Evolutionary conservation across 2,329 filamentous ascomycete genomes (phyloP), one percentile per base, ranked within the genome.

Genomic region (Ophiocordyceps camponoti-saundersi): DNA sequence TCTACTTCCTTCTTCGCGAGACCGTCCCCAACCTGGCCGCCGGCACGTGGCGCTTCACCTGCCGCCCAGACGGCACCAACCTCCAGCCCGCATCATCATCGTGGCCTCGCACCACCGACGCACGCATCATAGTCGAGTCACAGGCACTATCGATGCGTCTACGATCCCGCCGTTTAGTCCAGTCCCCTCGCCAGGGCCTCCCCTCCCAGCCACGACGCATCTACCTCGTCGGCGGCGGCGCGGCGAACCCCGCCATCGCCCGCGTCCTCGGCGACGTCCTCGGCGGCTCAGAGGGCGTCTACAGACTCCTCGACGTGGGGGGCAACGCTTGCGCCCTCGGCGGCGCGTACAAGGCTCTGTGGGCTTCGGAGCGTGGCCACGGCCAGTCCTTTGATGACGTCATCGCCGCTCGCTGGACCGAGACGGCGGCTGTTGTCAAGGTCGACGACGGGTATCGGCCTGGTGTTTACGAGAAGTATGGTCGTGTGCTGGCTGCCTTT

Each of bases 1-100:
- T 96, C n/a, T 96, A 89, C 71, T 98, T 96, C 64, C 85, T 87
- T 16, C 80, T 92, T 2, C 89, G 87, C 2, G 92, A 98, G 66
- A 95, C 95, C 59, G 90, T 98, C 5, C 92, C 92, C 45, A 95
- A 95, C 61, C 77, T 95, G 49, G 78, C 72, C 47, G 77, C 84
- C 0, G 90, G 92, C 45, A 89, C 84, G 44, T 96, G 87, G 85
- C 81, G 88, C 44, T 95, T 84, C 69, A 77, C 73, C 20, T 75
- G 72, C 48, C 61, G 70, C 47, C 62, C 77, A 16, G 71, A 77
- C 55, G 76, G 77, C 52, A 68, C 69, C 39, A 69, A 67, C 32
- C 65, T 79, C 1, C 54, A 67, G 49, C 44, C 53, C 11, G 7
- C 18, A 1, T 20, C 22, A 13, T 45, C 46, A 11, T 59, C 20